Base-by-base conservation (phyloP, 768 basidiomycete species). In the Mycena belliarum region DNA sequence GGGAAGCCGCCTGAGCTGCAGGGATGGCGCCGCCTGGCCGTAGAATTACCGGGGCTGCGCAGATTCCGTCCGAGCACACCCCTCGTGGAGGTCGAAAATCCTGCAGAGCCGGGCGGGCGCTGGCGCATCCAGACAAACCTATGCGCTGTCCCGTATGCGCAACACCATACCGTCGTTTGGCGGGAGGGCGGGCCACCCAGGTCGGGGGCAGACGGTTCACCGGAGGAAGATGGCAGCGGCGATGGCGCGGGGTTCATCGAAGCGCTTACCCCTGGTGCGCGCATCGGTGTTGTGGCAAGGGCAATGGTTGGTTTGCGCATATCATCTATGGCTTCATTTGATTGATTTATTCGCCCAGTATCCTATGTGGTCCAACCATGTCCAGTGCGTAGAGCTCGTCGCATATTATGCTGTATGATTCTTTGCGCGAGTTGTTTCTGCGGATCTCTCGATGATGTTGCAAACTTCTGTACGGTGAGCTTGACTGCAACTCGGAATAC, bases 71-170 rank as follows among this genome's bases (percentile, higher is more conserved):
- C 42, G 1, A 15, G 14, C 37, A 32, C 47, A 26, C 54, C 46
- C 12, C 25, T 40, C 38, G 18, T 49, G 24, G 40, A 41, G 20
- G 54, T 49, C n/a, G 24, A 43, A 15, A 47, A 51, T 35, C 21
- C 21, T 8, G 16, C 6, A 4, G 46, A 41, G 12, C 6, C 24
- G 12, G 21, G 9, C 14, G 37, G 56, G 2, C 44, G 49, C 3
- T 57, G 56, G 56, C 44, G 21, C 18, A 23, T 57, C 6, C 56
- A 57, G 28, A 57, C 44, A 11, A 57, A 57, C 18, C 43, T 25
- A 7, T 57, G 56, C 32, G 49, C 49, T 2, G 21, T 20, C 21
- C 10, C 1, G 3, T 6, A 40, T 0, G n/a, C 44, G 6, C 3
- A 18, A 10, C 1, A 29, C 9, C 56, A 57, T 29, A 40, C n/a